Base-by-base conservation (phyloP, 2,329 filamentous ascomycete species). In the Epichloe festucae region DNA sequence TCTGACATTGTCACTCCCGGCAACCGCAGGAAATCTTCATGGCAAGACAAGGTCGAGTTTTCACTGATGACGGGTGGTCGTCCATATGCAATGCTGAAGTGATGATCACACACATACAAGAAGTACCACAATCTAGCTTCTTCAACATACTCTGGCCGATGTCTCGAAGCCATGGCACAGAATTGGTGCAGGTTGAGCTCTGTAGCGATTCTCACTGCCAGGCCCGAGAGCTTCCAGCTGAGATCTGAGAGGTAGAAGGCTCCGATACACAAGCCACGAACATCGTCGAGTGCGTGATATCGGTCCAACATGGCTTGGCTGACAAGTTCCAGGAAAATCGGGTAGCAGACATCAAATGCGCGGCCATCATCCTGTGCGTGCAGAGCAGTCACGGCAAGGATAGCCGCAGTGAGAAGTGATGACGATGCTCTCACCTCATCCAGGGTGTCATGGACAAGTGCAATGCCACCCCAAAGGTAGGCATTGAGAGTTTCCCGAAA, bases 91-190 rank as follows among this genome's bases (percentile, higher is more conserved):
- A 84, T 82, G 49, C 77, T 81, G 31, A 83, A 77, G 60, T 84
- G 81, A 54, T 82, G 80, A 58, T 84, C 81, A 58, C 79, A 83
- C 1, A 82, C 78, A 57, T 83, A 84, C 0, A 82, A 64, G 36
- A 81, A 61, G 60, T 82, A 84, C 78, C 79, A 84, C 6, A 84
- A 65, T 42, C 80, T 70, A 4, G 80, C 73, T 27, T 74, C 71
- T 53, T 81, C 74, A 57, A 75, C 72, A 50, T 77, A 70, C 55
- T 76, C 70, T 4, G 57, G 63, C 0, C 71, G 71, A 19, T 69
- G 67, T 6, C 56, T 56, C 2, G 74, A 66, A 43, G 75, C 68
- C 57, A 73, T 74, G 45, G 72, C 69, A 52, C 73, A 76, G 51
- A 70, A 75, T 53, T 76, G 74, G 56, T 79, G 76, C 3, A 80